Base-by-base conservation (phyloP, 2,329 filamentous ascomycete species). In the Beauveria bassiana region DNA sequence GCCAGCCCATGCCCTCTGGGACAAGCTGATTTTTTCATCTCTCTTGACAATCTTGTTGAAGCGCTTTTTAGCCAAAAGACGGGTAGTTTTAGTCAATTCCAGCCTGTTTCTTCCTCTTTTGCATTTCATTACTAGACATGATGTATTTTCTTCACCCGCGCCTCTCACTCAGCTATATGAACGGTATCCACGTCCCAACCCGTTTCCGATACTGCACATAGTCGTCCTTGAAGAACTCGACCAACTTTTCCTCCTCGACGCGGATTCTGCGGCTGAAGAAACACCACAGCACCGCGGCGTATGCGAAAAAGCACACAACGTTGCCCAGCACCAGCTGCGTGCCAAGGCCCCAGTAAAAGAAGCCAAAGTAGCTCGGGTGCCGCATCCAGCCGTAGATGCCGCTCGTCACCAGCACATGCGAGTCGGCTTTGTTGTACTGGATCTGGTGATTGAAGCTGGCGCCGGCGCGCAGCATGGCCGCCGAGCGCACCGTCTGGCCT, bases 331-430 rank as follows among this genome's bases (percentile, higher is more conserved):
- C 85, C 49, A 98, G 71, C 79, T 99, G 95, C 14, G 93, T 96
- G 5, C 95, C 95, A n/a, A 98, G 70, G 0, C 90, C 91, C 93
- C 93, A 99, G 86, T 92, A 98, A 75, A 96, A 99, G 78, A 97
- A 99, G 3, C 93, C 95, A 77, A 98, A 97, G 75, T 99, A 99
- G 63, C 89, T 89, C 14, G 95, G 95, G 74, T 99, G 95, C 26
- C 95, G 80, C 58, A 96, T 77, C 50, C 82, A 73, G 8, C 78
- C 77, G 73, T 98, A 99, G 40, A 98, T 77, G 0, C 95, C 95
- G 31, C 79, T 79, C 0, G 89, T 96, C 3, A 99, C 90, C n/a
- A 99, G 81, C 52, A 80, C 79, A 73, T 99, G 95, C 1, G 84
- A 85, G 8, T 74, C 73, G 4, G 86, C 81, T 69, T 86, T 88